These are phyloP conservation scores for Pythium biforme DNA, from an alignment of 352 stramenopile species.

Conservation along the genomic window DNA sequence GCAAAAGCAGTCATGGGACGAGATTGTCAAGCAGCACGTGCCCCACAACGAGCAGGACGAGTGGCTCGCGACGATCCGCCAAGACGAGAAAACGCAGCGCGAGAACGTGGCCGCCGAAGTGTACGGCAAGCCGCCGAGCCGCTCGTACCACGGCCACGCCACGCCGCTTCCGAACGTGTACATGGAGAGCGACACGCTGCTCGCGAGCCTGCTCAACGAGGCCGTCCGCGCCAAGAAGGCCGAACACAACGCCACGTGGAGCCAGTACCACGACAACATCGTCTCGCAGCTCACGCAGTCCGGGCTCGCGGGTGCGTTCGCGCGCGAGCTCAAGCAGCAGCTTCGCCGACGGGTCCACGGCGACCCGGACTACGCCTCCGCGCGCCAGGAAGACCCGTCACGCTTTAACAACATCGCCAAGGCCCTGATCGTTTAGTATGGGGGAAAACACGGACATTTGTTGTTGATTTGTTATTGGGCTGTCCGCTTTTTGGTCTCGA, in stretches of 20 bases:
- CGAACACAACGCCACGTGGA: conserved; percentile 59
- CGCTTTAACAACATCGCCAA: conserved; percentile 61
- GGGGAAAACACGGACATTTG: background rate
- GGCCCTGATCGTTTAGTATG: conserved; percentile 35
- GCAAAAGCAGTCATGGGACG: conserved; percentile 55
- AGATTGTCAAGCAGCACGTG: conserved; percentile 64
- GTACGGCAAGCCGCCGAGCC: conserved; percentile 48
- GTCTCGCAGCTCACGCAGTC: conserved; percentile 50
- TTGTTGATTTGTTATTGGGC: background rate
- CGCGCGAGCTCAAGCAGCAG: conserved; percentile 60
- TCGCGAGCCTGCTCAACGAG: conserved; percentile 62
- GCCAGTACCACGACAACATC: conserved; percentile 47
- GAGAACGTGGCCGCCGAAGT: conserved; percentile 30
- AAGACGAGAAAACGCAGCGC: conserved; percentile 47
- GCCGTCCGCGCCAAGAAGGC: conserved; percentile 56
- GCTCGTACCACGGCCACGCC: conserved; percentile 53
- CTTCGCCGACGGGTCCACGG: conserved; percentile 48
- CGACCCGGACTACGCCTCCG: conserved; percentile 58
- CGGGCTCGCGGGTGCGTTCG: conserved; percentile 48
- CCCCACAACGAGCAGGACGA: conserved; percentile 50
- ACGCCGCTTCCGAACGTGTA: conserved; percentile 60
- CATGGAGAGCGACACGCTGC: conserved; percentile 56
- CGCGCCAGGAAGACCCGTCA: conserved; percentile 16
- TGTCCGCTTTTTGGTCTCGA: background rate
- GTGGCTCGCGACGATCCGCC: conserved; percentile 67